These are phyloP conservation scores for Penicillium coffeae DNA, from an alignment of 495 filamentous ascomycete genomes.

Conservation along the genomic window DNA sequence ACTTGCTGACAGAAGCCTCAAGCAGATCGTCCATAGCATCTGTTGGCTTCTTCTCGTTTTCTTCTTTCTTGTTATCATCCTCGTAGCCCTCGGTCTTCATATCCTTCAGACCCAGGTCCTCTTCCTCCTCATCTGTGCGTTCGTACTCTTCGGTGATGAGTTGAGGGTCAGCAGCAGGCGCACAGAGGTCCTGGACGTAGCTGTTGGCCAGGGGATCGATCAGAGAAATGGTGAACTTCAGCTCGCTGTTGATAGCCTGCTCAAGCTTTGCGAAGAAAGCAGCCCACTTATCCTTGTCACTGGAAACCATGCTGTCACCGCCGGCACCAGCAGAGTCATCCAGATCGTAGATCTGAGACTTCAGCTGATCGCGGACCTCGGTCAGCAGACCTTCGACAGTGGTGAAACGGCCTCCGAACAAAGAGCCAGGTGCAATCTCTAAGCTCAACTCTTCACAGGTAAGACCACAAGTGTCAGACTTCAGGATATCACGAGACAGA, in stretches of 20 bases:
- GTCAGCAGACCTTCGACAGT: conserved; percentile 94
- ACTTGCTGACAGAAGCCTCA: conserved; percentile 2
- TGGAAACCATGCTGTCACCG: conserved; percentile 67
- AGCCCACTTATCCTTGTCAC: conserved; percentile 67
- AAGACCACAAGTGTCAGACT: conserved; percentile 87
- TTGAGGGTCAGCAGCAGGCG: conserved; percentile 71
- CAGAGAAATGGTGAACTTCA: conserved; percentile 80
- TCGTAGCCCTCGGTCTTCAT: conserved; percentile 93
- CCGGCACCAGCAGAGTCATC: conserved; percentile 46
- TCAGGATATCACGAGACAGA: conserved; percentile 87
- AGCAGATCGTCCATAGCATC: neutral
- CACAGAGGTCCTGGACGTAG: conserved; percentile 84
- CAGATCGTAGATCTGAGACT: conserved; percentile 77
- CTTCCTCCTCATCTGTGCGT: conserved; percentile 83
- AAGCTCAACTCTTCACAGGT: conserved; percentile 81
- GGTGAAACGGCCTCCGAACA: conserved; percentile 88
- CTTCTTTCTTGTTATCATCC: conserved; percentile 39
- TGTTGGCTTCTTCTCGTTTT: conserved; percentile 15
- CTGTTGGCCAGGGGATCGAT: conserved; percentile 85
- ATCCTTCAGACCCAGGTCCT: conserved; percentile 81
- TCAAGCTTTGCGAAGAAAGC: conserved; percentile 74
- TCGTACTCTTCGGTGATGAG: conserved; percentile 81
- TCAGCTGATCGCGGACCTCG: conserved; percentile 85
- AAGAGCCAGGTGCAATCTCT: conserved; percentile 79
- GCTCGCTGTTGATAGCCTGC: conserved; percentile 73